These are phyloP conservation scores for Bolboschoenoplectus hybrid DNA, from an alignment of 202 grass and related monocot species.

Conservation along the genomic window DNA sequence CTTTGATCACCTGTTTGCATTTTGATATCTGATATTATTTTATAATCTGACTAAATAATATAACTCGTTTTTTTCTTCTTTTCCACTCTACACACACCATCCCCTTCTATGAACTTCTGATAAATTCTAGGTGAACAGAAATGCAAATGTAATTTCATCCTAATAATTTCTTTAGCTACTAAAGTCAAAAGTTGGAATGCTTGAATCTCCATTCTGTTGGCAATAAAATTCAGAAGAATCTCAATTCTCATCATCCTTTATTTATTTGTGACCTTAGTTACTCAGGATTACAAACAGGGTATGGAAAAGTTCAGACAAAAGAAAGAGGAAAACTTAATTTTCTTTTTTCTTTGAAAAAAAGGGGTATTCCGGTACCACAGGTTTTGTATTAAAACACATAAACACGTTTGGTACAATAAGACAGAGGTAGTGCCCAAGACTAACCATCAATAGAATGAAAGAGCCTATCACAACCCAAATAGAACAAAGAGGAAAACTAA, in stretches of 20 bases:
- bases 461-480: too few species aligned
- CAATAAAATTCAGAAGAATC: not conserved
- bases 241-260: not conserved
- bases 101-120: not conserved
- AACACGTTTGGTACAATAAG: too few species aligned
- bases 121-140: not conserved
- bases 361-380: too few species aligned
- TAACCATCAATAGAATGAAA: too few species aligned
- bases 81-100: not conserved
- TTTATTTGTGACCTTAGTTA: not conserved
- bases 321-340: not conserved
- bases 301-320: not conserved
- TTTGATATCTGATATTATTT: conserved; percentile 19
- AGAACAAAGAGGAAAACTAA: not conserved
- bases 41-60: not conserved
- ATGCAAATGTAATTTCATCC: not conserved
- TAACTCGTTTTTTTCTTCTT: not conserved
- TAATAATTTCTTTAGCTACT: not conserved
- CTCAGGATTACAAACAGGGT: not conserved
- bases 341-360: too few species aligned
- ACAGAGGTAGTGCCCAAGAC: too few species aligned
- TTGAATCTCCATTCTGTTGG: not conserved
- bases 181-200: not conserved
- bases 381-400: too few species aligned
- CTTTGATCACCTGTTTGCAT: conserved; percentile 16